Evolutionary conservation across 2,329 filamentous ascomycete species (phyloP), one percentile per base, ranked within the genome.

Genomic region (Byssochlamys sp.): DNA sequence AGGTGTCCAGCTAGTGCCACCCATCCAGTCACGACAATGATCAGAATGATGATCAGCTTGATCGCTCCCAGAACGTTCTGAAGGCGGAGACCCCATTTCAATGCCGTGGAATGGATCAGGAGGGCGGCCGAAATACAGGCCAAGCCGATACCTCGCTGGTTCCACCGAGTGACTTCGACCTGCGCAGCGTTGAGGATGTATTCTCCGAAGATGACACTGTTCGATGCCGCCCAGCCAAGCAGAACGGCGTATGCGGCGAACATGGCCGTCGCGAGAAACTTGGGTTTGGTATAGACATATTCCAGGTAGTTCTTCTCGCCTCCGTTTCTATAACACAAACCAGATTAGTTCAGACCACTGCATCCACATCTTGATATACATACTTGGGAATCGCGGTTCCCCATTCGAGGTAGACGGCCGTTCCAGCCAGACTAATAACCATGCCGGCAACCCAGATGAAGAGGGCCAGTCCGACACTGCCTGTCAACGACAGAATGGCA

Each of bases 261-360:
- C 71, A 78, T 78, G 58, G 79, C 80, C 6, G 79, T 82, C 3
- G 75, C 78, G 4, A 81, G 70, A 69, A 79, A 82, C 57, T 71
- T 75, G 28, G 81, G 81, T 24, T 72, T 75, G 52, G 69, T 73
- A 64, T 78, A 81, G 35, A 81, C 78, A 39, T 79, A 77, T 67
- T 82, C 79, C 49, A 82, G 75, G 63, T 81, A 81, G 45, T 80
- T 77, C 54, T 78, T 76, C 62, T 81, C 79, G n/a, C 79, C 79
- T 39, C 80, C 79, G 66, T 79, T 67, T 69, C 78, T 65, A 67
- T 66, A 14, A 65, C 66, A 3, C 4, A 10, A 14, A 26, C 11
- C 29, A 51, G 4, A 26, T 28, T 28, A 26, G 27, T 14, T 51
- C 49, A 19, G 5, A 6, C 5, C 39, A 39, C 35, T n/a, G 2